A percentile compares a stretch with the other conserved stretches of the same genome.
phyloP scores from a whole-genome alignment of 202 grass and related monocot species.

The Dendrocalamus latiflorus region DNA sequence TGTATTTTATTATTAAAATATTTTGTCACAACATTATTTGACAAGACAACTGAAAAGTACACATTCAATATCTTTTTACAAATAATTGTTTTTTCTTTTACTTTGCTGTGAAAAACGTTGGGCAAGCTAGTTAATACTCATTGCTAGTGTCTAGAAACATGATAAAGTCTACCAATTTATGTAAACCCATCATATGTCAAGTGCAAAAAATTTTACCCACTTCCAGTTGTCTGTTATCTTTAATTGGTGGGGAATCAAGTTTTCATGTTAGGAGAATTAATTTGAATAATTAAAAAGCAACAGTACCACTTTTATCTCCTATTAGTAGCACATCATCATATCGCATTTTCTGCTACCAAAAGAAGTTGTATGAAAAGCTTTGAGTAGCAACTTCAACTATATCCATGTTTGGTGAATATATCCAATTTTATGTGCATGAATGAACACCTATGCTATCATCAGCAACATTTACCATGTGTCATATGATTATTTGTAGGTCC shows the following conservation, averaged over 20 bases:
- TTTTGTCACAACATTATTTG: not conserved
- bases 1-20: not conserved
- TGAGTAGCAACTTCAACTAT: not conserved
- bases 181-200: not conserved
- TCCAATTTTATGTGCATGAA: not conserved
- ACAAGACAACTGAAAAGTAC: not conserved
- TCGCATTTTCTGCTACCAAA: not conserved
- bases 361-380: not conserved
- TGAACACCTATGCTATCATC: not conserved
- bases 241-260: conserved; percentile 26
- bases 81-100: too few relatives aligned
- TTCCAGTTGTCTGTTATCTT: conserved; percentile 21
- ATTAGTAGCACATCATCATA: conserved; percentile 26
- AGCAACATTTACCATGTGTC: too few relatives aligned
- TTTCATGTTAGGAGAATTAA: not conserved
- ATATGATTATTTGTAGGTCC: not conserved
- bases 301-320: conserved; percentile 8
- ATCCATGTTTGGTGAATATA: not conserved
- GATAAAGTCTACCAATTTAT: conserved; percentile 1
- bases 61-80: not conserved
- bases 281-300: not conserved
- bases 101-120: not conserved
- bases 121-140: not conserved
- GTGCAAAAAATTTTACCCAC: conserved; percentile 7
- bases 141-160: not conserved